phyloP scores from a whole-genome alignment of 768 basidiomycete species.

The Grammothele lineata region DNA sequence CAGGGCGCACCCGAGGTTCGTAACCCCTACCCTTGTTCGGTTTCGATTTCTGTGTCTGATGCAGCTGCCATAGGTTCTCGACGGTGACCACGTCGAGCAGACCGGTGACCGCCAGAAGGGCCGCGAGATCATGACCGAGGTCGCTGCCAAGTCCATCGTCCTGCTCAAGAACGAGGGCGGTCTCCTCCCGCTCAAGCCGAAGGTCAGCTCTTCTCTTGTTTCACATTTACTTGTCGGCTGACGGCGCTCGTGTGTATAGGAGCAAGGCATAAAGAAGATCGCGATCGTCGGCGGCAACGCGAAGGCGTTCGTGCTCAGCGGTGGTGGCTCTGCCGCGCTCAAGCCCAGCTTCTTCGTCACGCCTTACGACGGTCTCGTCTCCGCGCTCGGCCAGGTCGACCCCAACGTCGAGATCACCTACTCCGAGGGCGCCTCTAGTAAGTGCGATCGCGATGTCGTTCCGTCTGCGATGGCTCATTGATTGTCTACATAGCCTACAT shows the following conservation, averaged over 20 bases:
- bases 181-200: constrained; percentile 49
- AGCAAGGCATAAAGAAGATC: constrained; percentile 52
- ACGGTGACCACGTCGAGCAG: constrained; percentile 65
- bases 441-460: constrained; percentile 21
- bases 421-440: constrained; percentile 69
- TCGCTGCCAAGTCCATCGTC: constrained; percentile 71
- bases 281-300: constrained; percentile 76
- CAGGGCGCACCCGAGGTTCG: constrained; percentile 59
- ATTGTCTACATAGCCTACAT: constrained; percentile 44
- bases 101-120: constrained; percentile 60
- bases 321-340: constrained; percentile 70
- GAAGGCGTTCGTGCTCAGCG: constrained; percentile 56
- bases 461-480: not conserved
- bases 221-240: not conserved
- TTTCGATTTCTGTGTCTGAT: not conserved
- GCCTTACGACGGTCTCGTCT: constrained; percentile 72
- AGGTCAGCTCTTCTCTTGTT: not conserved
- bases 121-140: constrained; percentile 55
- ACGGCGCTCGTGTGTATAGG: constrained; percentile 4
- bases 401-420: constrained; percentile 52
- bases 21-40: not conserved
- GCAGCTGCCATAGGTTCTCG: constrained; percentile 68
- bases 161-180: constrained; percentile 65
- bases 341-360: constrained; percentile 73
- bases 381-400: constrained; percentile 42